These are phyloP conservation scores for Colletotrichum shisoi DNA, from an alignment of 2,329 filamentous ascomycete species.

Conservation along the genomic window DNA sequence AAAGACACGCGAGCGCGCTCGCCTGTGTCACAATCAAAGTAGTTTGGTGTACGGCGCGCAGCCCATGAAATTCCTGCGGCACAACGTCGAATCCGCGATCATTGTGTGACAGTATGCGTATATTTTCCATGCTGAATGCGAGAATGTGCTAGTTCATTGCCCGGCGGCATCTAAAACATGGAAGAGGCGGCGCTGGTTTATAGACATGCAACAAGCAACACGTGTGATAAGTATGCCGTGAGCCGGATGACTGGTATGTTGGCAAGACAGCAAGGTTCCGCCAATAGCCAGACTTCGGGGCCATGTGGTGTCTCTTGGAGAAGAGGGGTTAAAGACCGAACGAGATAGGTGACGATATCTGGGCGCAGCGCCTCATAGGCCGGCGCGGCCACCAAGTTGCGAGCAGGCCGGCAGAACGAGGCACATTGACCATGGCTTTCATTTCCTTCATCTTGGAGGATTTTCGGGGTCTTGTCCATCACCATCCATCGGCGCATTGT, in stretches of 20 bases:
- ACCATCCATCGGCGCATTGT: neutral
- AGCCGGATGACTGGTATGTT: neutral
- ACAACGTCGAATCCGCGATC: conserved; percentile 5
- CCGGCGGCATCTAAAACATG: neutral
- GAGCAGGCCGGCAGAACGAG: neutral
- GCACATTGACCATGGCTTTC: neutral
- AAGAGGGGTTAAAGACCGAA: conserved; percentile 12
- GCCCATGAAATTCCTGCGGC: neutral
- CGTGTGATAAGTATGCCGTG: neutral
- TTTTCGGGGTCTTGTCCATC: neutral
- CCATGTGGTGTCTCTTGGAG: too few relatives aligned
- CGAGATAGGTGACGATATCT: conserved; percentile 30
- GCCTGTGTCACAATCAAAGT: conserved; percentile 8
- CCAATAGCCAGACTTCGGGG: neutral
- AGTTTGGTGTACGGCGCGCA: conserved; percentile 4
- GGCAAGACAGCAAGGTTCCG: neutral
- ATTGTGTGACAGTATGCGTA: neutral
- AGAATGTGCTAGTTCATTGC: conserved; percentile 10
- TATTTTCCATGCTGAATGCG: conserved; percentile 1
- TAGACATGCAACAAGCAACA: neutral
- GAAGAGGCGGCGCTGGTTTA: neutral
- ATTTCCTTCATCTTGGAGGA: neutral
- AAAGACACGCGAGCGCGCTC: conserved; percentile 7
- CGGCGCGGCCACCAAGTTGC: neutral
- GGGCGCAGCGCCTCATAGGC: conserved; percentile 30